Evolutionary conservation across 176 grass and related monocot genomes (phyloP), one percentile per base, ranked within the genome.

Genomic region (Oryza glaberrima): DNA sequence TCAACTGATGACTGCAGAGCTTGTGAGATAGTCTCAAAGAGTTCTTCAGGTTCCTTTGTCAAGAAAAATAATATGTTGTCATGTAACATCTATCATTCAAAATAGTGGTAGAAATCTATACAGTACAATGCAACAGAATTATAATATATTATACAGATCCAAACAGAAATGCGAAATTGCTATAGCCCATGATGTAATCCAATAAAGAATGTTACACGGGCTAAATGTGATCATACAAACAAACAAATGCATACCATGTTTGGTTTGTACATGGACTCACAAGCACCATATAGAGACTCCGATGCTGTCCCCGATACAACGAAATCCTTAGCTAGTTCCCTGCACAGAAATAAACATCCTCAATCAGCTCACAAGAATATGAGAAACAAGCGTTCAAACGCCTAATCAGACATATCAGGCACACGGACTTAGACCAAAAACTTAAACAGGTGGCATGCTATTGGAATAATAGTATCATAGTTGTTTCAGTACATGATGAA

Each of bases 231-330:
- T 11, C 11, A 5, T n/a, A 70, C 35, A 87, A 17, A 56, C 14
- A 56, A 56, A 52, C 49, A 52, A 78, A 25, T 1, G 54, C 84
- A 73, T 94, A 99, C 97, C 97, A 99, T 99, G 75, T 99, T 87
- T 26, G 97, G 97, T 58, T 99, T 99, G 82, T 94, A 99, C 94
- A 99, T 99, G 56, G 97, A 99, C 80, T 99, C 97, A 86, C 97
- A 99, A 67, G 88, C 94, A 92, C 97, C 97, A 94, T 99, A 99
- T 60, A 99, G 38, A 70, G 97, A 99, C 45, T 99, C 97, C 7
- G 91, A 89, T 69, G 97, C 91, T 67, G 97, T 94, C 71, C 97
- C 97, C 75, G 97, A 99, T 81, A 99, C 94, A 60, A 99, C 97
- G 90, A 99, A 99, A 84, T 99, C 97, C 82, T 99, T 99, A 38